Base-by-base conservation (phyloP, 2,329 filamentous ascomycete species). In the Davidsoniella eucalypti region DNA sequence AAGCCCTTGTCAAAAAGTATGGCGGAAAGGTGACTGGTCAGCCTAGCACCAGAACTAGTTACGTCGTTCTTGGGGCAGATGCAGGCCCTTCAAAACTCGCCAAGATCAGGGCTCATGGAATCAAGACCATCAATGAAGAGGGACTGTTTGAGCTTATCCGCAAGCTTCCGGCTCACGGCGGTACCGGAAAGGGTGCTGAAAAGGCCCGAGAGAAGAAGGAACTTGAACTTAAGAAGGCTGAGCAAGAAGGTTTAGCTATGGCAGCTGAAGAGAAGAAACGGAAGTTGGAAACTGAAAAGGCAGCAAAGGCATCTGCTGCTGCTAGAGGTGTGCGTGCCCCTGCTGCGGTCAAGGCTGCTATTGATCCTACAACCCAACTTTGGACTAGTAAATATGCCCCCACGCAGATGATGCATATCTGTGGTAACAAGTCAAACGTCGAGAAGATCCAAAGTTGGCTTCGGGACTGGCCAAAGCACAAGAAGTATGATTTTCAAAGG, bases 361-460 rank as follows among this genome's bases (percentile, higher is more conserved):
- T 59, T 1, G 65, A 64, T 49, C 63, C 70, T 37, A 71, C 78
- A 49, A 73, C 77, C 53, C 80, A 85, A 57, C 71, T 98, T 2
- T 94, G 92, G 83, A 98, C 92, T 1, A 84, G 82, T 42, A 96
- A 95, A 59, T 96, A 98, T 64, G 92, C 92, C 0, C 92, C 92
- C 2, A 84, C 83, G 1, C 75, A 82, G 50, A 70, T 93, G 41
- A 82, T 68, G 52, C 88, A 95, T 61, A 94, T 98, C 44, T 96
- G 90, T 62, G 92, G 92, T 55, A 98, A 98, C 67, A 96, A 96
- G 64, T 72, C 68, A 1, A 77, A 82, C 26, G 90, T 98, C 1
- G 88, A 96, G 61, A 93, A 83, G 61, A 81, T 98, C 9, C 86
- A 93, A 60, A 72, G 68, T 25, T 98, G 92, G 92, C 71, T 98